A percentile compares a stretch with the other conserved stretches of the same genome.
phyloP scores from a whole-genome alignment of 768 basidiomycete genomes.

The Auriscalpium orientale region DNA sequence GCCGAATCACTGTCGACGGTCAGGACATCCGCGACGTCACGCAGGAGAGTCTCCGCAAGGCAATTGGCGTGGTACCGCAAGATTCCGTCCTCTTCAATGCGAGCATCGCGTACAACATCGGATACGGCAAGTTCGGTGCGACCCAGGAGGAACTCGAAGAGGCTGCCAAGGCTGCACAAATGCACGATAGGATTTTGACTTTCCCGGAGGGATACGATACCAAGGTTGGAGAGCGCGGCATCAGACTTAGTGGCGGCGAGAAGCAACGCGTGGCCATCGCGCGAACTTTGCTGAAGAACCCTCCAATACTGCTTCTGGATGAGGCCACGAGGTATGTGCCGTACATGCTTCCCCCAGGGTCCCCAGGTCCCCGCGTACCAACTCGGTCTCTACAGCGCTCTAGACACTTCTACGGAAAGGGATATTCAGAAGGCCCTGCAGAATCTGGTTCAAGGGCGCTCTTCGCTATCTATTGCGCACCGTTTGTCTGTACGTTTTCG shows the following conservation, averaged over 20 bases:
- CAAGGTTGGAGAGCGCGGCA: constrained; percentile 83
- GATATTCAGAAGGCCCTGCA: constrained; percentile 86
- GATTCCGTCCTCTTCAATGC: constrained; percentile 70
- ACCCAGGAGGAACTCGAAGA: constrained; percentile 66
- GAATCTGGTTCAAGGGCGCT: constrained; percentile 65
- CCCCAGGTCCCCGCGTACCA: neutral
- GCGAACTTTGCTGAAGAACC: constrained; percentile 78
- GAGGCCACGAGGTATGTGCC: constrained; percentile 58
- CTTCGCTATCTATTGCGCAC: constrained; percentile 74
- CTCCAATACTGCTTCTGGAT: constrained; percentile 71
- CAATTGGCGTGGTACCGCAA: constrained; percentile 90
- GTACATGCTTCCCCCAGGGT: neutral
- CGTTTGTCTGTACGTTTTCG: constrained; percentile 58
- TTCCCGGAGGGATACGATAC: constrained; percentile 89
- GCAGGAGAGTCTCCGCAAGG: constrained; percentile 65
- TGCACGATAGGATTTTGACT: constrained; percentile 77
- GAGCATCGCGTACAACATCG: constrained; percentile 67
- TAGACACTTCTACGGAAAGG: constrained; percentile 87
- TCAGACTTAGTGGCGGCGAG: constrained; percentile 81
- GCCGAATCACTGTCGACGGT: constrained; percentile 77
- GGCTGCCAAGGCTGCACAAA: constrained; percentile 75
- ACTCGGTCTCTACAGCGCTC: constrained; percentile 39
- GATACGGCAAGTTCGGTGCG: constrained; percentile 68
- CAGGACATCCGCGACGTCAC: constrained; percentile 86
- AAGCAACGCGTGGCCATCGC: constrained; percentile 88